These are phyloP conservation scores for Xanthoceras sorbifolium DNA, from an alignment of 345 rosid species.

Conservation along the genomic window DNA sequence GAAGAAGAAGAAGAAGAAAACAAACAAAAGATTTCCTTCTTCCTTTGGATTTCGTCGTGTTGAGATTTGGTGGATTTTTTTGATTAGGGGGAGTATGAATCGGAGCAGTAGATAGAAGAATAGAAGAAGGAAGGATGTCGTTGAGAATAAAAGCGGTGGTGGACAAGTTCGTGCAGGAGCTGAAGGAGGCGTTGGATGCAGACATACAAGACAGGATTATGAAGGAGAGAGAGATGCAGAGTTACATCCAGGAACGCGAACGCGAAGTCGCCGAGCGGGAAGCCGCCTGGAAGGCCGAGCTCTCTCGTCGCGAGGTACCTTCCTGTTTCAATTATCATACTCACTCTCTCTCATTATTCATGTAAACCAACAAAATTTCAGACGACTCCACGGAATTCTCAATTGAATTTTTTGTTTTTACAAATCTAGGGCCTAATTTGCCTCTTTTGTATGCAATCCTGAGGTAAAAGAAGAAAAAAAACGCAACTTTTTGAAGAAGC, in stretches of 20 bases:
- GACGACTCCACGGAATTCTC: too few species aligned
- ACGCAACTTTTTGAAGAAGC: not conserved
- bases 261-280: slow-evolving; percentile 98
- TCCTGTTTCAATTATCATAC: too few species aligned
- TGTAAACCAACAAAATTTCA: too few species aligned
- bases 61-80: too few species aligned
- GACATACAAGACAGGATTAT: slow-evolving; percentile 93
- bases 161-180: slow-evolving; percentile 94
- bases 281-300: slow-evolving; percentile 99
- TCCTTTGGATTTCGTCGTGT: too few species aligned
- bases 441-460: too few species aligned
- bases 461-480: too few species aligned
- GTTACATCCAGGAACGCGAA: slow-evolving; percentile 93
- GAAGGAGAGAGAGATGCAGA: slow-evolving; percentile 99
- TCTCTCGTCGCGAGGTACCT: slow-evolving; percentile 86
- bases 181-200: slow-evolving; percentile 90
- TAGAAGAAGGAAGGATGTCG: slow-evolving; percentile 56
- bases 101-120: not conserved
- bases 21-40: too few species aligned
- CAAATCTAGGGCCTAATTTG: not conserved
- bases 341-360: too few species aligned
- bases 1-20: too few species aligned
- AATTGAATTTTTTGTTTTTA: not conserved
- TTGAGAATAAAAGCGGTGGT: slow-evolving; percentile 87
- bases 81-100: too few species aligned